A percentile compares a stretch with the other conserved stretches of the same genome.
These are phyloP conservation scores for Sclerotinia nivalis DNA, from an alignment of 2,329 filamentous ascomycete genomes.

Conservation along the genomic window DNA sequence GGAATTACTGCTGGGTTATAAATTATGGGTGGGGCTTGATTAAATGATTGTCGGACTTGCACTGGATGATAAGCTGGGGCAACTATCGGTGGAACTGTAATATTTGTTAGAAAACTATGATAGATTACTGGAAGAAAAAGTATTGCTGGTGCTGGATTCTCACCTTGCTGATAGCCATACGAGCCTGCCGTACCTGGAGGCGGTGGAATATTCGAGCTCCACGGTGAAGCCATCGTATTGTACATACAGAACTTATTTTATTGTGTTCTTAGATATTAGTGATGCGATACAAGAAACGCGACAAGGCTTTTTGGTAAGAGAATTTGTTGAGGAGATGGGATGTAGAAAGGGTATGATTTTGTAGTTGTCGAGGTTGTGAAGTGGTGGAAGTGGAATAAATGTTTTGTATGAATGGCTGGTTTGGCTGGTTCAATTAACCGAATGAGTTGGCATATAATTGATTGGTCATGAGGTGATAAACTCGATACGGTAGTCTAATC, in stretches of 20 bases:
- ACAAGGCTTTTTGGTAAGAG: slow-evolving; percentile 8
- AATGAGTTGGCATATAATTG: slow-evolving; percentile 2
- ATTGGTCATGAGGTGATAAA: slow-evolving; percentile 5
- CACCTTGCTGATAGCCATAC: slow-evolving; percentile 39
- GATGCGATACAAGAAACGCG: slow-evolving; percentile 27
- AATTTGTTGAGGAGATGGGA: not conserved
- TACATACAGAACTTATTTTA: slow-evolving; percentile 33
- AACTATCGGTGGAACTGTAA: slow-evolving; percentile 42
- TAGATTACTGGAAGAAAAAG: not conserved
- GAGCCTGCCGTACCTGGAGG: slow-evolving; percentile 45
- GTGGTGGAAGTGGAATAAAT: not conserved
- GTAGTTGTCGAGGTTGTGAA: not conserved
- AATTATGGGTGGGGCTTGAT: slow-evolving; percentile 39
- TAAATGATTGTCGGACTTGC: slow-evolving; percentile 45
- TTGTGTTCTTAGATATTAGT: slow-evolving; percentile 34
- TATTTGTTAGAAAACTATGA: not conserved
- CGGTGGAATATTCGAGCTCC: slow-evolving; percentile 41
- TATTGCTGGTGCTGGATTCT: slow-evolving; percentile 23
- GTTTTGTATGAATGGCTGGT: slow-evolving; percentile 13
- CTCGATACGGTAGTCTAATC: not conserved
- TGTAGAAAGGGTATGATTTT: slow-evolving; percentile 6
- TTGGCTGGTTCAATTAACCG: slow-evolving; percentile 15
- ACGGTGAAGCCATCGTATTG: slow-evolving; percentile 39
- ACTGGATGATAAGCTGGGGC: slow-evolving; percentile 48
- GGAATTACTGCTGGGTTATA: slow-evolving; percentile 38